Conservation (phyloP, 2,329 filamentous ascomycete genomes). For the Colletotrichum liaoningense region DNA sequence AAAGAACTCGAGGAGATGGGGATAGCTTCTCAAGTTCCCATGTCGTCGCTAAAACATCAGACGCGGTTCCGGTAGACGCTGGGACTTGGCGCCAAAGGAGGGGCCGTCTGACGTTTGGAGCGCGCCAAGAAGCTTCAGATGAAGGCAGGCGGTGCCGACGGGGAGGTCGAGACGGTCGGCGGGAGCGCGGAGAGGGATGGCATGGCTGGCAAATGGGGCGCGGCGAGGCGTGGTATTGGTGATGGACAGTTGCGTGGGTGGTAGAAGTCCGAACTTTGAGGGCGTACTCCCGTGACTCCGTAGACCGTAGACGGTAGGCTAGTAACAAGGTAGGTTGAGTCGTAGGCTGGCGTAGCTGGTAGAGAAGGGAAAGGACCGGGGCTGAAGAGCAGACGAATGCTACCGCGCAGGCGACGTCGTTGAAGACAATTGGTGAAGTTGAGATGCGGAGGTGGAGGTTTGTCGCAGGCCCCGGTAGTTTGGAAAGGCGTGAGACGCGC, state of each 20-base stretch:
- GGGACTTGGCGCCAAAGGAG: constrained; percentile 23
- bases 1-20: not conserved
- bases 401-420: not conserved
- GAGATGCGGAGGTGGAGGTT: constrained; percentile 6
- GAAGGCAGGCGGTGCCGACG: constrained; percentile 26
- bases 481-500: constrained; percentile 25
- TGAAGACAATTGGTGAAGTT: not conserved
- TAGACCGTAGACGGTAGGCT: not conserved
- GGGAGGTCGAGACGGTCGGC: constrained; percentile 7
- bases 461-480: constrained; percentile 26
- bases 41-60: constrained; percentile 17
- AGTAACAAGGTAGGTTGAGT: not conserved
- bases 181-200: not conserved
- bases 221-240: not conserved
- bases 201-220: not conserved
- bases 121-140: constrained; percentile 21
- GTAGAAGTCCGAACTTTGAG: not conserved
- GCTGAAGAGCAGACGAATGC: not conserved
- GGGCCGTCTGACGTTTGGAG: constrained; percentile 18
- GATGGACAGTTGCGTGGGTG: not conserved
- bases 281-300: too few species aligned
- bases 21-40: not conserved
- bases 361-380: not conserved
- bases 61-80: constrained; percentile 9
- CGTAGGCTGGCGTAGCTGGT: not conserved